Conservation (phyloP, 495 filamentous ascomycete species). For the Baudoinia panamericana region DNA sequence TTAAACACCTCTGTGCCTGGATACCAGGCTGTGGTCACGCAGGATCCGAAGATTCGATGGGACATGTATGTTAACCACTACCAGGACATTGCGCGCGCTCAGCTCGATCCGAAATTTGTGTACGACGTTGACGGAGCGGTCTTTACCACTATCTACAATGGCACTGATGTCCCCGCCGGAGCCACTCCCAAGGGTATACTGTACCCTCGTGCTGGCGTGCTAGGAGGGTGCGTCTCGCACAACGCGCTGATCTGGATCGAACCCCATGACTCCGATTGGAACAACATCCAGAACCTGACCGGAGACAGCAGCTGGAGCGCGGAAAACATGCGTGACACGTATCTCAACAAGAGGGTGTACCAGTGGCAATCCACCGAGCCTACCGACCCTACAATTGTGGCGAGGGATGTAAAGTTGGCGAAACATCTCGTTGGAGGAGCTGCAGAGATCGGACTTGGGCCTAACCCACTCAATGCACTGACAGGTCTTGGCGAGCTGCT, state of each 20-base stretch:
- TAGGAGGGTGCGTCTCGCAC: constrained; percentile 41
- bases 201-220: constrained; percentile 37
- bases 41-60: constrained; percentile 35
- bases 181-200: constrained; percentile 34
- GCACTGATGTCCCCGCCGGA: constrained; percentile 33
- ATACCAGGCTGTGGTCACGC: neutral
- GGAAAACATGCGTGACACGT: constrained; percentile 37
- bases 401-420: no score
- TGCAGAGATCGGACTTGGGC: no score
- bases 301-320: constrained; percentile 37
- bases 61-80: constrained; percentile 37
- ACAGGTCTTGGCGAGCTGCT: constrained; percentile 25
- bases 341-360: constrained; percentile 41
- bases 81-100: no score
- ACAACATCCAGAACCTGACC: constrained; percentile 35
- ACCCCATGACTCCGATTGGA: constrained; percentile 34
- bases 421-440: no score
- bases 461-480: neutral
- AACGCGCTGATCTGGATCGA: constrained; percentile 35
- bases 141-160: constrained; percentile 21
- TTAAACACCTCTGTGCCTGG: constrained; percentile 11
- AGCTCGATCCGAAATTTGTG: no score
- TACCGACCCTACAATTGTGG: neutral
- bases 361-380: constrained; percentile 36
- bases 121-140: constrained; percentile 20